Base-by-base conservation (phyloP, 164 flowering plant genomes). In the Piper longum region DNA sequence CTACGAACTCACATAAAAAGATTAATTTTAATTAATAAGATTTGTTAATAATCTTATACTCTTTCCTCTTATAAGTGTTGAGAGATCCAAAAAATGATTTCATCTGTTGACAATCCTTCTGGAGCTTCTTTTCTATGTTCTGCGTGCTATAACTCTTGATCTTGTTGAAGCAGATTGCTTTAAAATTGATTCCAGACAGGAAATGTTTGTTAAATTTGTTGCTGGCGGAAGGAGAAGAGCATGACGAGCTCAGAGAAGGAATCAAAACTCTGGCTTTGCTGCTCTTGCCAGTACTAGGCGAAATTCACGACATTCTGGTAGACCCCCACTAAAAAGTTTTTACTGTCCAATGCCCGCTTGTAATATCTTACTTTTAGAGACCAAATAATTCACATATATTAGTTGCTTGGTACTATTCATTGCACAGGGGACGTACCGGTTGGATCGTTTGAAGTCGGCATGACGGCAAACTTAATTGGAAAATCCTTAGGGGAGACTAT, bases 121-220 rank as follows among this genome's bases (percentile, higher is more conserved):
- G 36, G 36, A 26, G 36, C 36, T 26, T 26, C 36, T 26, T 26
- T 26, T 26, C 36, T 2, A 26, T 26, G 36, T 26, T 0, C 36
- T 0, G 36, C 36, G 36, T 26, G 36, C 36, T 26, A 26, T 26
- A 26, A 26, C 36, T 26, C 59, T 56, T 55, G 2, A 9, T 16
- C 6, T 56, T 7, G 36, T 51, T 8, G 56, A 68, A 9, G 14
- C 79, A 89, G 97, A 84, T 89, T 9, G 90, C 86, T 65, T 77
- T 86, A 8, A 83, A 80, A 71, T 71, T 90, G 54, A 74, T 90
- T 51, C 97, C 95, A 2, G 91, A 85, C 62, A 81, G 60, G 56
- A 73, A 81, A 66, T 73, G 72, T 41, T 80, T 90, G 67, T 67
- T 80, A 0, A 36, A 57, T 48, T 69, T 81, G 62, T 81, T 90